Conservation (phyloP, 1,139 yeast genomes). For the Pichia sp. region DNA sequence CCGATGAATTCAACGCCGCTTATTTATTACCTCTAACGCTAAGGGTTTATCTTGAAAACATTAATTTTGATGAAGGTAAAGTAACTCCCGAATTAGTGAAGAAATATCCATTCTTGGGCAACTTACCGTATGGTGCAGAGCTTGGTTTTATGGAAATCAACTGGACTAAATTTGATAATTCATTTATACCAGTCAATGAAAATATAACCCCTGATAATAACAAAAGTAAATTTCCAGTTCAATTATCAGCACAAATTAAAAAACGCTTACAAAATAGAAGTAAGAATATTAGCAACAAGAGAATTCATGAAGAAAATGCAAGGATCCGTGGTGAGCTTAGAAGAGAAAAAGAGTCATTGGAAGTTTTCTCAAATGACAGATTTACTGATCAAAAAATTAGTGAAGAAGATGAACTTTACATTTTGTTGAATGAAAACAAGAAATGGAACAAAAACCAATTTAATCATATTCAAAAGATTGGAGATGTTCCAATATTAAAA, state of each 20-base stretch:
- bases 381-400: not conserved
- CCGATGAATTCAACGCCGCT: slow-evolving; percentile 3
- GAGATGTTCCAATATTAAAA: slow-evolving; percentile 9
- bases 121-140: slow-evolving; percentile 79
- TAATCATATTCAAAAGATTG: slow-evolving; percentile 8
- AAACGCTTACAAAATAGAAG: slow-evolving; percentile 58
- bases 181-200: slow-evolving; percentile 8
- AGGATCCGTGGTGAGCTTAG: slow-evolving; percentile 15
- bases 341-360: slow-evolving; percentile 14
- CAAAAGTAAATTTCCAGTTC: slow-evolving; percentile 35
- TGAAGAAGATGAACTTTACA: slow-evolving; percentile 1
- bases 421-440: not conserved
- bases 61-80: slow-evolving; percentile 53
- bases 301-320: slow-evolving; percentile 43
- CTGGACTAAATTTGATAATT: slow-evolving; percentile 44
- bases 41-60: slow-evolving; percentile 45
- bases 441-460: slow-evolving; percentile 9
- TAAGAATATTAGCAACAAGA: slow-evolving; percentile 45
- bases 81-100: slow-evolving; percentile 48
- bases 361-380: slow-evolving; percentile 3
- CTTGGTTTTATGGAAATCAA: slow-evolving; percentile 80
- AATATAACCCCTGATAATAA: slow-evolving; percentile 6
- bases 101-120: slow-evolving; percentile 68
- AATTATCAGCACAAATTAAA: slow-evolving; percentile 49
- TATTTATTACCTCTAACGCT: slow-evolving; percentile 11